These are phyloP conservation scores for Epichloe gansuensis DNA, from an alignment of 2,329 filamentous ascomycete genomes.

Conservation along the genomic window DNA sequence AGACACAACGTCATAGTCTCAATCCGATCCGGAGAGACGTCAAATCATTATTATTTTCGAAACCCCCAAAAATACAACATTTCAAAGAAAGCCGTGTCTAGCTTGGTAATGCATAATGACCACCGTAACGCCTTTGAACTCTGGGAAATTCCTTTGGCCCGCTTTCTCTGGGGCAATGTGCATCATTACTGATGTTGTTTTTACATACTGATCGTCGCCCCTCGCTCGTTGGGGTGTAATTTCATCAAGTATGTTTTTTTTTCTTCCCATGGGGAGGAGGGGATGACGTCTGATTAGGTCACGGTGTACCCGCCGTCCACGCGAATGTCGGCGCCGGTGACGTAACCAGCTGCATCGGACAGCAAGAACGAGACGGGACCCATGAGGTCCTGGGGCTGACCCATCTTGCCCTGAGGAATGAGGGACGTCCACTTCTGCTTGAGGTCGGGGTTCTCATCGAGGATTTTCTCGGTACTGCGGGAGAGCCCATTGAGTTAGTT, in stretches of 20 bases:
- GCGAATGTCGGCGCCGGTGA: conserved; percentile 61
- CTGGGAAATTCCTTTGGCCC: not conserved
- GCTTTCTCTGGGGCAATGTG: not conserved
- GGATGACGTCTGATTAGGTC: conserved; percentile 36
- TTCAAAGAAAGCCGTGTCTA: not conserved
- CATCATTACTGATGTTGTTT: not conserved
- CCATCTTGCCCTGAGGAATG: conserved; percentile 91
- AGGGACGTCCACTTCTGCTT: conserved; percentile 83
- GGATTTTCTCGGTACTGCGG: conserved; percentile 75
- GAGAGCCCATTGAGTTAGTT: not conserved
- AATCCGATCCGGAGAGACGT: too few relatives aligned
- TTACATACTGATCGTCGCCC: not conserved
- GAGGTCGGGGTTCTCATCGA: conserved; percentile 84
- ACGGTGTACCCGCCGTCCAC: conserved; percentile 87
- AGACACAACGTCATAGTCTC: too few relatives aligned
- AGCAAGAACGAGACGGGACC: conserved; percentile 80
- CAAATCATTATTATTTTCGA: too few relatives aligned
- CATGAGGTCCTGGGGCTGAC: conserved; percentile 82
- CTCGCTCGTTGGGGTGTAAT: not conserved
- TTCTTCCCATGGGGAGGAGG: too few relatives aligned
- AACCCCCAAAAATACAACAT: too few relatives aligned
- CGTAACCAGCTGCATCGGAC: conserved; percentile 65
- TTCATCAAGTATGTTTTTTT: too few relatives aligned
- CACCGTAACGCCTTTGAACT: not conserved
- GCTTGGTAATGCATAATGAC: not conserved